phyloP scores from a whole-genome alignment of 2,329 filamentous ascomycete genomes.

The Paramyrothecium roridum region DNA sequence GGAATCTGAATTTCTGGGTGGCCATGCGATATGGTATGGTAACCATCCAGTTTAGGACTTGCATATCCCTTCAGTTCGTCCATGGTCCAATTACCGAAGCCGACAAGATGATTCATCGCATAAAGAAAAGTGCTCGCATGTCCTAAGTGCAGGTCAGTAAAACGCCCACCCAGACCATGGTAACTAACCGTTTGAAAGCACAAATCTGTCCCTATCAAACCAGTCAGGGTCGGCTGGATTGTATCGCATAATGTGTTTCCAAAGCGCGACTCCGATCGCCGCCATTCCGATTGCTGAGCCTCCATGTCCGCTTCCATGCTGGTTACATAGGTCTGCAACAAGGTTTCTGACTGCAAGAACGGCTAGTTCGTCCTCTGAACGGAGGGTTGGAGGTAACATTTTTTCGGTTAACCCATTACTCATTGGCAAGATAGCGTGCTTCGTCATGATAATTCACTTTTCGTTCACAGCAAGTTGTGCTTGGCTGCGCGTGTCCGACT shows the following conservation, averaged over 20 bases:
- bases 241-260: constrained; percentile 59
- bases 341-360: not conserved
- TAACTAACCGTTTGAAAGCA: constrained; percentile 49
- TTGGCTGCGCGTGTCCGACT: too few relatives aligned
- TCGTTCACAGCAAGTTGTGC: too few relatives aligned
- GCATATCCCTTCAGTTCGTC: constrained; percentile 50
- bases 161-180: too few relatives aligned
- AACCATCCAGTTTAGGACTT: constrained; percentile 24
- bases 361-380: constrained; percentile 1
- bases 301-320: not conserved
- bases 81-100: constrained; percentile 47
- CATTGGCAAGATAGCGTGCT: too few relatives aligned
- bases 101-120: constrained; percentile 44
- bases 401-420: too few relatives aligned
- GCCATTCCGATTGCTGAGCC: constrained; percentile 13
- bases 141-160: constrained; percentile 14
- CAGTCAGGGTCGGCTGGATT: constrained; percentile 47
- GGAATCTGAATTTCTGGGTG: constrained; percentile 54
- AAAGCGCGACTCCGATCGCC: constrained; percentile 35
- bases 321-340: not conserved
- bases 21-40: constrained; percentile 34
- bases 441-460: too few relatives aligned
- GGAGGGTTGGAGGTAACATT: too few relatives aligned
- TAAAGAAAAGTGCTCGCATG: constrained; percentile 51
- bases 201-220: constrained; percentile 58